Evolutionary conservation across 345 rosid species (phyloP).

Genomic region (Eucalyptus marginata): DNA sequence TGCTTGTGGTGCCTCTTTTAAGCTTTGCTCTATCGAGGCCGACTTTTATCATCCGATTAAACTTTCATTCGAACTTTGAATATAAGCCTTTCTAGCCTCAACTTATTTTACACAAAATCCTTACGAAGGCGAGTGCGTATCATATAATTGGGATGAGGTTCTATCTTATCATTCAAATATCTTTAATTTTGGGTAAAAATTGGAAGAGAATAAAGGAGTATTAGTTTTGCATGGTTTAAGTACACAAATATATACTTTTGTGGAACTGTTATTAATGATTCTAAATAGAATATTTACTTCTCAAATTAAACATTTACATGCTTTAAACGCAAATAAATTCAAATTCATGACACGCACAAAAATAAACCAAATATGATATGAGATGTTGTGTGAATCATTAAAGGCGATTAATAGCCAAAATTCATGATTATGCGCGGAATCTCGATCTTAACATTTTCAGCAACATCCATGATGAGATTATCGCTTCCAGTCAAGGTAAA

Average conservation of each 20-base stretch:
- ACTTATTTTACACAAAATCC: too few relatives aligned
- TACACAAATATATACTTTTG: neutral
- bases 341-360: neutral
- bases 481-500: neutral
- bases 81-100: too few relatives aligned
- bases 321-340: too few relatives aligned
- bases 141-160: too few relatives aligned
- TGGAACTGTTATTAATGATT: rapidly evolving
- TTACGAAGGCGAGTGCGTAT: neutral
- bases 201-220: too few relatives aligned
- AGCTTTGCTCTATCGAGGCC: rapidly evolving
- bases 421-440: neutral
- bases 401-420: rapidly evolving
- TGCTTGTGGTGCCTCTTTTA: neutral
- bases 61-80: too few relatives aligned
- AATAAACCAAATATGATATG: neutral
- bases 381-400: neutral
- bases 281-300: neutral
- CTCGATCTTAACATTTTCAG: neutral
- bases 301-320: rapidly evolving
- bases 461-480: neutral
- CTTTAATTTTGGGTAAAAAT: too few relatives aligned
- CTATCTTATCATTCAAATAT: too few relatives aligned
- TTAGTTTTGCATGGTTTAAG: too few relatives aligned
- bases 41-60: too few relatives aligned